Evolutionary conservation across 352 stramenopile genomes (phyloP), one percentile per base, ranked within the genome.

Genomic region (Blastocystis sp.): DNA sequence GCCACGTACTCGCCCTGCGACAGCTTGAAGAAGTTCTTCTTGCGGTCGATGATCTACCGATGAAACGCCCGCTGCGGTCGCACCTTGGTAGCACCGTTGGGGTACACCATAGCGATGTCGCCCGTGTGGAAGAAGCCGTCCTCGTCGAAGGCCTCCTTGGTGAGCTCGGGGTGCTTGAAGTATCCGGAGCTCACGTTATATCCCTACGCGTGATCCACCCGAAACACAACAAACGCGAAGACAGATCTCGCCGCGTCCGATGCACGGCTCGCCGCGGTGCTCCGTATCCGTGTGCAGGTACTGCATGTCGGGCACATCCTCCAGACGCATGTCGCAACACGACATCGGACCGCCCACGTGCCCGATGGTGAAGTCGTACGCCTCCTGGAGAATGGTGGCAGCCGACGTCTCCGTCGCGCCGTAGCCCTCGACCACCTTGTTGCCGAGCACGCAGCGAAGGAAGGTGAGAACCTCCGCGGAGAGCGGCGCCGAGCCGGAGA

Each of bases 101-200:
- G 92, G 88, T 94, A 95, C 93, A 93, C 94, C 90, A 91, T 93
- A 1, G 93, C 93, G 69, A 95, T 94, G 85, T 95, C 93, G 0
- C 93, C 93, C 6, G 93, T 95, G 91, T 94, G 93, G 90, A 95
- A 94, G 93, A 93, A 95, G 0, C 93, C 93, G 50, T 95, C 93
- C 24, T 91, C 90, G 60, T 95, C 93, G 6, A 94, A 91, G 1
- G 92, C 92, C 69, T 95, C 92, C 1, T 91, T 91, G 0, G 93
- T 95, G 90, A 94, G 92, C 66, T 95, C 93, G 2, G 92, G 92
- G 55, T 94, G 91, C 82, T 94, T 94, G 91, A 94, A 95, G 91
- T 95, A 95, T 10, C 93, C 93, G 9, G 65, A 70, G 90, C 94
- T 94, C 21, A 94, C 55, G 31, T 92, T 65, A 6, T 91, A 90